phyloP scores from a whole-genome alignment of 2,329 filamentous ascomycete genomes.

The Scolecobasidium constrictum region DNA sequence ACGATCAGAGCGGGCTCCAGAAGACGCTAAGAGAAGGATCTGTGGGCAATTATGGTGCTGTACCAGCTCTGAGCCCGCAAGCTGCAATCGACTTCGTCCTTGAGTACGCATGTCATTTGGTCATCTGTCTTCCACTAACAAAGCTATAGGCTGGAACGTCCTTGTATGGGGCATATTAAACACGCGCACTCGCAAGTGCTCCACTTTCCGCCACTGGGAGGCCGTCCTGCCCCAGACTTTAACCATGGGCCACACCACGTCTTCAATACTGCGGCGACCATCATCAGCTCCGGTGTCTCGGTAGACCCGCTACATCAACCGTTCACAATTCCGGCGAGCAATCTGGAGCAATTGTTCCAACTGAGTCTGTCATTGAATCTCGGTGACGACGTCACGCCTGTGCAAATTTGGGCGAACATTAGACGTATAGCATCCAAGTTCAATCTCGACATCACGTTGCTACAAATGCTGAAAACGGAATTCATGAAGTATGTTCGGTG shows the following conservation, averaged over 20 bases:
- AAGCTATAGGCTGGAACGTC: constrained; percentile 1
- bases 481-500: constrained; percentile 7
- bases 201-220: not conserved
- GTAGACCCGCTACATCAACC: not conserved
- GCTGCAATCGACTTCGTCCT: constrained; percentile 5
- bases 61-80: not conserved
- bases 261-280: not conserved
- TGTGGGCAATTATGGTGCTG: not conserved
- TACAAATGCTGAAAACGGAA: not conserved
- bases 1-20: not conserved
- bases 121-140: not conserved
- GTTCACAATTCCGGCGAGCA: not conserved
- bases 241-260: constrained; percentile 4
- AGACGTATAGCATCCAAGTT: not conserved
- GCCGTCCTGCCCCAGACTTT: not conserved
- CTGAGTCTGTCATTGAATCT: constrained; percentile 3
- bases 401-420: constrained; percentile 7
- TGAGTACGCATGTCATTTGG: constrained; percentile 1
- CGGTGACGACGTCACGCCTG: constrained; percentile 4
- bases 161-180: constrained; percentile 4
- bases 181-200: not conserved
- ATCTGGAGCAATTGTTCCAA: constrained; percentile 4
- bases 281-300: not conserved
- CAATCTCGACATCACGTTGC: not conserved
- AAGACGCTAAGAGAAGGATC: not conserved